These are phyloP conservation scores for Coriaria nepalensis DNA, from an alignment of 306 rosid genomes.

Conservation along the genomic window DNA sequence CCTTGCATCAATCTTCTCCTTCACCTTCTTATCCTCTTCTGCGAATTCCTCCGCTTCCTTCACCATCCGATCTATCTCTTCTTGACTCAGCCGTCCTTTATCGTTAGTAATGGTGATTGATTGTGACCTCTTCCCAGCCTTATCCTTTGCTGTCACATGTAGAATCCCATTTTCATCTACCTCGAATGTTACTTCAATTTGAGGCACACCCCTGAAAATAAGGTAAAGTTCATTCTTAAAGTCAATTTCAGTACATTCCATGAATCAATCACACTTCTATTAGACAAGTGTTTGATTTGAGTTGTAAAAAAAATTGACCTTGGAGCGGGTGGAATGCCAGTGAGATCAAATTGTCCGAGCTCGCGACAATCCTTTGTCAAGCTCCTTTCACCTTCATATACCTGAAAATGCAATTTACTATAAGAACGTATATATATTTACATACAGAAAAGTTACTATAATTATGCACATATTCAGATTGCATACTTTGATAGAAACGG, in stretches of 20 bases:
- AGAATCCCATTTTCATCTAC: slow-evolving; percentile 43
- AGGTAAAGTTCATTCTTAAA: not conserved
- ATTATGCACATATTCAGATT: not conserved
- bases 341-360: slow-evolving; percentile 32
- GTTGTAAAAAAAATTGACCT: slow-evolving; percentile 20
- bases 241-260: not conserved
- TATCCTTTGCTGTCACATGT: slow-evolving; percentile 44
- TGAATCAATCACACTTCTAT: too few relatives aligned
- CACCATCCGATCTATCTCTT: slow-evolving; percentile 44
- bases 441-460: too few relatives aligned
- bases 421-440: too few relatives aligned
- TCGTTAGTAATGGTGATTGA: slow-evolving; percentile 40
- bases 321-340: slow-evolving; percentile 48
- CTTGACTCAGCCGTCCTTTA: slow-evolving; percentile 51
- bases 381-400: slow-evolving; percentile 40
- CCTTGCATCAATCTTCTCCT: slow-evolving; percentile 32
- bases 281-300: too few relatives aligned
- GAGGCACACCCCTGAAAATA: slow-evolving; percentile 38
- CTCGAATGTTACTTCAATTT: slow-evolving; percentile 53
- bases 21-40: slow-evolving; percentile 33
- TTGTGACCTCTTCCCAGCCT: slow-evolving; percentile 33
- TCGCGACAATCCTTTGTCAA: slow-evolving; percentile 41
- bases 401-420: slow-evolving; percentile 12
- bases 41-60: slow-evolving; percentile 50
- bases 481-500: slow-evolving; percentile 29